Evolutionary conservation across 495 filamentous ascomycete species (phyloP).

Genomic region (Penicillium paxilli): DNA sequence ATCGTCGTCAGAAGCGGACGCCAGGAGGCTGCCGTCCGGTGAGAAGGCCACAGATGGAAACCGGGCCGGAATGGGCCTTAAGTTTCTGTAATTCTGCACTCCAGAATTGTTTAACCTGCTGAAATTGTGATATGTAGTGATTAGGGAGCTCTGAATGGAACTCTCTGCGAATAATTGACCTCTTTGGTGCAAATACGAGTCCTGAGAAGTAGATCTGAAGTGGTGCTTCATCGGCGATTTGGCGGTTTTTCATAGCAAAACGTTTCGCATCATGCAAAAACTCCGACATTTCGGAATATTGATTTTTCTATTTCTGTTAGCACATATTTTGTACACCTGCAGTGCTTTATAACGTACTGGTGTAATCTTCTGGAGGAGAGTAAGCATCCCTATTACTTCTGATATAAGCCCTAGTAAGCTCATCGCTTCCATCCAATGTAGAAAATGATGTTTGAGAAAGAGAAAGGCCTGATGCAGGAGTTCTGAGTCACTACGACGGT

Average conservation of each 20-base stretch:
- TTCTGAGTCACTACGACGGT: no score
- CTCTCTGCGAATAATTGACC: no score
- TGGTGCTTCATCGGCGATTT: not conserved
- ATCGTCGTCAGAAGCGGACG: no score
- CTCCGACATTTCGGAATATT: constrained; percentile 7
- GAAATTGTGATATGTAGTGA: no score
- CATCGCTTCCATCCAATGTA: constrained; percentile 48
- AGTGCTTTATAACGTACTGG: constrained; percentile 2
- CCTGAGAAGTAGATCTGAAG: not conserved
- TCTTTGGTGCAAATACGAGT: not conserved
- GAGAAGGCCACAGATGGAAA: no score
- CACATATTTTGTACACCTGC: not conserved
- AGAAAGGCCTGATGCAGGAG: constrained; percentile 21
- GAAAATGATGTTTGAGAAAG: constrained; percentile 43
- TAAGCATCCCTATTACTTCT: constrained; percentile 13
- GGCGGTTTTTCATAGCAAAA: not conserved
- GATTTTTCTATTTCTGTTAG: constrained; percentile 4
- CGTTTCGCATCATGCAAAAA: not conserved
- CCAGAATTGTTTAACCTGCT: no score
- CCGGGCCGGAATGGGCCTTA: no score
- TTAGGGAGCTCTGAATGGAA: no score
- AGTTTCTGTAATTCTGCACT: no score
- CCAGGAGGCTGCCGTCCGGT: no score
- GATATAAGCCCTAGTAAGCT: constrained; percentile 35
- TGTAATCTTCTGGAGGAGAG: not conserved